Conservation (phyloP, 768 basidiomycete species). For the Sarcodon sp. region DNA sequence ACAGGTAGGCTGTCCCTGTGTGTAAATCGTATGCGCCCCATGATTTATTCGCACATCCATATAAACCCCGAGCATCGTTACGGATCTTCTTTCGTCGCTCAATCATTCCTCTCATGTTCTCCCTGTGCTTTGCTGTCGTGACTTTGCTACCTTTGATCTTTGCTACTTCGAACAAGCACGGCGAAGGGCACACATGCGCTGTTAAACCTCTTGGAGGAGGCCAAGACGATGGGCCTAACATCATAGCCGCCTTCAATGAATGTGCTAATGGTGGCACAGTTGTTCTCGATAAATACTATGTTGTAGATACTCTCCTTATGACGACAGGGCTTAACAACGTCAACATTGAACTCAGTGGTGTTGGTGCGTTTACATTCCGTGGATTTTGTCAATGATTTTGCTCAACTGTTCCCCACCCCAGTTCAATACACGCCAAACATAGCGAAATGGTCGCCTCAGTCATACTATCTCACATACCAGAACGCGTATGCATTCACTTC, state of each 20-base stretch:
- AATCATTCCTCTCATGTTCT: too few relatives aligned
- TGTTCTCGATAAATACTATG: slow-evolving; percentile 20
- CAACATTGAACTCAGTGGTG: slow-evolving; percentile 24
- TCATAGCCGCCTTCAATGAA: slow-evolving; percentile 18
- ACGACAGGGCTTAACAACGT: slow-evolving; percentile 24
- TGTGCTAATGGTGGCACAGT: slow-evolving; percentile 17
- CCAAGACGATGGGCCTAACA: slow-evolving; percentile 23
- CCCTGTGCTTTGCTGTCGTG: too few relatives aligned
- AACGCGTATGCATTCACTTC: slow-evolving; percentile 19
- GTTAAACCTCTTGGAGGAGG: slow-evolving; percentile 20
- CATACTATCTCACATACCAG: slow-evolving; percentile 27
- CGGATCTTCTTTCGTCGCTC: too few relatives aligned
- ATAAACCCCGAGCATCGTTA: too few relatives aligned
- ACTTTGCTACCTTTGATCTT: too few relatives aligned
- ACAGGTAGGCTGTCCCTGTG: too few relatives aligned
- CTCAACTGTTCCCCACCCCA: slow-evolving; percentile 3
- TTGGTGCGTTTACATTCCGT: slow-evolving; percentile 13
- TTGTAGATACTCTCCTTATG: slow-evolving; percentile 25
- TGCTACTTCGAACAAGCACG: too few relatives aligned
- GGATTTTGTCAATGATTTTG: not conserved
- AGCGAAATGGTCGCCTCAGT: slow-evolving; percentile 25
- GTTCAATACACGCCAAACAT: slow-evolving; percentile 27
- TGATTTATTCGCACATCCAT: too few relatives aligned
- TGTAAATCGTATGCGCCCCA: too few relatives aligned
- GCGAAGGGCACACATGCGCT: slow-evolving; percentile 8